A percentile compares a stretch with the other conserved stretches of the same genome.
Evolutionary conservation across 2,329 filamentous ascomycete species (phyloP).

Genomic region (Fusarium torreyae): DNA sequence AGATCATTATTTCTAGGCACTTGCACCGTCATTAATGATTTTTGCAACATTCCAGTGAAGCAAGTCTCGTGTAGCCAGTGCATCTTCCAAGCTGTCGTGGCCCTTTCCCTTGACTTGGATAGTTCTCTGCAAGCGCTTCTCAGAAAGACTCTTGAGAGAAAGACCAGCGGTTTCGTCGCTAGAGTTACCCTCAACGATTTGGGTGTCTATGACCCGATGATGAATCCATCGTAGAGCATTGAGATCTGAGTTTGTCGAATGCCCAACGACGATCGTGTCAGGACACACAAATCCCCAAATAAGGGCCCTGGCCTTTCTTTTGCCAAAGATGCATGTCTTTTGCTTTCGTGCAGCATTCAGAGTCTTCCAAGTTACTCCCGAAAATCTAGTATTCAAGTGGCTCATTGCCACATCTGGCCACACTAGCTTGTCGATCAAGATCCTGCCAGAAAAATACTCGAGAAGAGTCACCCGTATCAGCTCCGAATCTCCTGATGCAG

Average conservation of each 20-base stretch:
- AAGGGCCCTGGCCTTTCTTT: constrained; percentile 58
- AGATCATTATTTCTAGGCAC: too few relatives aligned
- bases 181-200: constrained; percentile 1
- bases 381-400: constrained; percentile 66
- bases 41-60: constrained; percentile 26
- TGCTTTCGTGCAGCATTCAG: constrained; percentile 56
- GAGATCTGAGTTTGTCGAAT: constrained; percentile 51
- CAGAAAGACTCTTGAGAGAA: constrained; percentile 22
- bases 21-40: too few relatives aligned
- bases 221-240: constrained; percentile 33
- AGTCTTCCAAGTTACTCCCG: constrained; percentile 61
- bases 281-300: constrained; percentile 62
- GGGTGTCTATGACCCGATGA: constrained; percentile 22
- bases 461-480: constrained; percentile 66
- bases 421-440: constrained; percentile 67
- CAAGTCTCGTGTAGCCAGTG: constrained; percentile 27
- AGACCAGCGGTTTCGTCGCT: neutral
- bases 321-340: constrained; percentile 58
- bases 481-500: constrained; percentile 61
- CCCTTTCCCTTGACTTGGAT: constrained; percentile 24
- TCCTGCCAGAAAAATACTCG: constrained; percentile 65
- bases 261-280: constrained; percentile 65
- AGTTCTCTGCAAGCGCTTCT: neutral
- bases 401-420: constrained; percentile 62
- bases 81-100: constrained; percentile 36